Evolutionary conservation across 2,329 filamentous ascomycete genomes (phyloP).

Genomic region (Cucurbitaria berberidis): DNA sequence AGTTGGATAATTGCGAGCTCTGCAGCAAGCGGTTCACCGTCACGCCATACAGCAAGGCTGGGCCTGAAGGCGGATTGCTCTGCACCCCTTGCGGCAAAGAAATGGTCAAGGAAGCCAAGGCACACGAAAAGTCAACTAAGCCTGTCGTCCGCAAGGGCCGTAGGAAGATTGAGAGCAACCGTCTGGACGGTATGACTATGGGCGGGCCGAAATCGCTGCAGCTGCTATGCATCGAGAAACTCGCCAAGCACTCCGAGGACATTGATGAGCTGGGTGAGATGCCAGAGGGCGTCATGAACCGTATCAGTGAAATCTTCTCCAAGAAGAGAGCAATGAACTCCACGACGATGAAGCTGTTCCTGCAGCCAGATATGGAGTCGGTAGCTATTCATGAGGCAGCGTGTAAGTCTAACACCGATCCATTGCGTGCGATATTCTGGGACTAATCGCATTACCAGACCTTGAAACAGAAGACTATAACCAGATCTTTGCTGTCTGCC

Average conservation of each 20-base stretch:
- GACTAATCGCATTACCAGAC: constrained; percentile 45
- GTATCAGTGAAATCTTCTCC: constrained; percentile 68
- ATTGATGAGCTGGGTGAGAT: constrained; percentile 70
- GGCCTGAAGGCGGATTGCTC: constrained; percentile 82
- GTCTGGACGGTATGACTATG: constrained; percentile 75
- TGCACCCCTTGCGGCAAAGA: constrained; percentile 83
- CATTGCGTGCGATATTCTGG: neutral
- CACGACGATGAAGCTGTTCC: constrained; percentile 57
- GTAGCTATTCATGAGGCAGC: constrained; percentile 68
- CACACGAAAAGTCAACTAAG: constrained; percentile 64
- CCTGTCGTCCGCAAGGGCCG: constrained; percentile 66
- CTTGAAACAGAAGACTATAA: constrained; percentile 78
- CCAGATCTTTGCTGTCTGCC: constrained; percentile 77
- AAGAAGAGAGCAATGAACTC: constrained; percentile 66
- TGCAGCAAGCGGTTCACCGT: constrained; percentile 92
- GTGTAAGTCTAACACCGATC: constrained; percentile 48
- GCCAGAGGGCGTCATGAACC: constrained; percentile 62
- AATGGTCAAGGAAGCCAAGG: constrained; percentile 69
- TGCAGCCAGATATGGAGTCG: constrained; percentile 59
- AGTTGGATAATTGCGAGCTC: constrained; percentile 84
- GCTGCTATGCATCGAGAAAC: constrained; percentile 68
- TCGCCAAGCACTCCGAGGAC: constrained; percentile 67
- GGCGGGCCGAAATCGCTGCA: constrained; percentile 73
- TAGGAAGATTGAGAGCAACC: constrained; percentile 80
- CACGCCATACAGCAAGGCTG: constrained; percentile 83